Evolutionary conservation across 495 filamentous ascomycete genomes (phyloP).

Genomic region (Penicillium pulvis): DNA sequence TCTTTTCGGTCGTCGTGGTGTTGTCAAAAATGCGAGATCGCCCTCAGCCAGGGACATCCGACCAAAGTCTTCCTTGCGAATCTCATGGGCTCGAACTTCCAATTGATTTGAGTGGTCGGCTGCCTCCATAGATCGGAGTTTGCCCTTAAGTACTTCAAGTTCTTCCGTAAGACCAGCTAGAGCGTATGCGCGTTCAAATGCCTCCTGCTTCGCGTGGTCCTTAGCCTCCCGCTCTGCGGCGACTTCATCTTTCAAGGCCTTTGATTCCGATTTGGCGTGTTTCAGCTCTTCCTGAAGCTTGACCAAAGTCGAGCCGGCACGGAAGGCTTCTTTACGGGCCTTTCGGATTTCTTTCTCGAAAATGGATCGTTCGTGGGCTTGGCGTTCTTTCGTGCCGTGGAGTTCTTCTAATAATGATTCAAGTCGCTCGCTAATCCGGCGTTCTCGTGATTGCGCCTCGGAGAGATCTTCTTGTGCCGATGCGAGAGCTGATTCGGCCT

Average conservation of each 20-base stretch:
- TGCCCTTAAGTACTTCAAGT: conserved; percentile 62
- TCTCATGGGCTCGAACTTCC: conserved; percentile 34
- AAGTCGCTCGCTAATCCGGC: conserved; percentile 73
- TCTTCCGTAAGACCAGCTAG: conserved; percentile 76
- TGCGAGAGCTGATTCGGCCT: conserved; percentile 60
- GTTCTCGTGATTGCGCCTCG: conserved; percentile 72
- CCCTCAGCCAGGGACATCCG: conserved; percentile 38
- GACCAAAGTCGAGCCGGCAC: conserved; percentile 71
- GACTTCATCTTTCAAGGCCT: conserved; percentile 54
- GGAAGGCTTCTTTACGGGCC: conserved; percentile 83
- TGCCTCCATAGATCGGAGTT: conserved; percentile 66
- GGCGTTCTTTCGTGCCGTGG: conserved; percentile 71
- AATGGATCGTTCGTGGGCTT: conserved; percentile 68
- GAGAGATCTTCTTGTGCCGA: conserved; percentile 66
- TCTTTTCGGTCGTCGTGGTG: conserved; percentile 52
- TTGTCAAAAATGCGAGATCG: conserved; percentile 38
- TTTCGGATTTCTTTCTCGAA: conserved; percentile 86
- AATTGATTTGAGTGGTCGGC: conserved; percentile 45
- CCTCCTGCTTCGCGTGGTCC: conserved; percentile 69
- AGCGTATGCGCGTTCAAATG: conserved; percentile 72
- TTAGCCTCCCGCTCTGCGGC: conserved; percentile 50
- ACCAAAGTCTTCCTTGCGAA: conserved; percentile 30
- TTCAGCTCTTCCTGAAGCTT: conserved; percentile 86
- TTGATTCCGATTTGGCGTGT: conserved; percentile 56
- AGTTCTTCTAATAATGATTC: conserved; percentile 81